Percentiles rank a stretch among this genome's conserved stretches.
Evolutionary conservation across 2,329 filamentous ascomycete species (phyloP).

Genomic region (Pseudofabraea citricarpa): DNA sequence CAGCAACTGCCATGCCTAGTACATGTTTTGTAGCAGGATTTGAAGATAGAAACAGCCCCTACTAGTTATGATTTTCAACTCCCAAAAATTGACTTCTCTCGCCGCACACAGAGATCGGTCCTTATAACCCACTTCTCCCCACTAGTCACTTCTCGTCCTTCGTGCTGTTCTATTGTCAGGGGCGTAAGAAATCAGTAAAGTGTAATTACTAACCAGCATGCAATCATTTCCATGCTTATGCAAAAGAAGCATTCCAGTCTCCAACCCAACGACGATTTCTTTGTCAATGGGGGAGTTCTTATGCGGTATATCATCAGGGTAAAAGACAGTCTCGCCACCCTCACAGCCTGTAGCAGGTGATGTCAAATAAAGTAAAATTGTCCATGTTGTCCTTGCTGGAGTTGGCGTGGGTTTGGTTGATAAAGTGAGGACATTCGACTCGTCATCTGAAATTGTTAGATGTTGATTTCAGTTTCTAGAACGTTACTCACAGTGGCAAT

Average conservation of each 20-base stretch:
- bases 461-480: neutral
- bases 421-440: constrained; percentile 69
- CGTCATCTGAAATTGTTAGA: constrained; percentile 60
- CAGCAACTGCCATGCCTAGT: too few species aligned
- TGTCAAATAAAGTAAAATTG: constrained; percentile 81
- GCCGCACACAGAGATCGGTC: constrained; percentile 70
- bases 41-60: too few species aligned
- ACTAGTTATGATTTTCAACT: too few species aligned
- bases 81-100: too few species aligned
- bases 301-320: constrained; percentile 59
- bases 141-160: constrained; percentile 70
- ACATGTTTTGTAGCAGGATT: too few species aligned
- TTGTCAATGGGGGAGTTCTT: constrained; percentile 42
- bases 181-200: neutral
- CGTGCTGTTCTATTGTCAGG: constrained; percentile 52
- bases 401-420: constrained; percentile 35
- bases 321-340: constrained; percentile 90
- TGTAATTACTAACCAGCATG: constrained; percentile 54
- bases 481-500: constrained; percentile 74
- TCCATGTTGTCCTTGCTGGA: constrained; percentile 79
- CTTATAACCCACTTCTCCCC: constrained; percentile 91
- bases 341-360: constrained; percentile 68
- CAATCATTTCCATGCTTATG: constrained; percentile 89
- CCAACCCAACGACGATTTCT: constrained; percentile 67
- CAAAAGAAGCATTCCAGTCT: constrained; percentile 80